Evolutionary conservation across 352 stramenopile genomes (phyloP), one percentile per base, ranked within the genome.

Genomic region (Pythium periplocum): DNA sequence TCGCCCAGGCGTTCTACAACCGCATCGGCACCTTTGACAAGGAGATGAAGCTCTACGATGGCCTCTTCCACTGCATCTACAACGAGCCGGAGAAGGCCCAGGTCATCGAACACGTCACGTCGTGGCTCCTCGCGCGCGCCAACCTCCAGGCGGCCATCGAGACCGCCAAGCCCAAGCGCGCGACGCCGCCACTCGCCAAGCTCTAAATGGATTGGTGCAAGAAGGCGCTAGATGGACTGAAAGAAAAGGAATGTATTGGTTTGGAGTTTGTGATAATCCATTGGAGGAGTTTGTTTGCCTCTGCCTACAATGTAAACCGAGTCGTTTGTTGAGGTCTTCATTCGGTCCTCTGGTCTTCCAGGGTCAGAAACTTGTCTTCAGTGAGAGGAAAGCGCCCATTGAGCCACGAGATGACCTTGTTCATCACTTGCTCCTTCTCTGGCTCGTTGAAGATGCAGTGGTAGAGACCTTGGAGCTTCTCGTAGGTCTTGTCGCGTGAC

Each of bases 381-480:
- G 53, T 6, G 47, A 45, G 35, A 49, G 45, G 26, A 26, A 26
- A 26, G 17, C 55, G 60, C 10, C 45, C 37, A 3, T 60, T 10
- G 36, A 71, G 55, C 64, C 77, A 87, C 4, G 64, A 54, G 26
- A 57, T 57, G 17, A 82, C 43, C 49, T 83, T 68, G 5, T 68
- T 48, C 10, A 86, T 44, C 30, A 87, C 78, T 3, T 75, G 64
- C 30, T 88, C 74, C 17, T 66, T 63, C 62, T 84, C 75, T 1
- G 72, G 72, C 36, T 86, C 78, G 45, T 86, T 68, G 52, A 80
- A 86, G 38, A 88, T 61, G 61, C 73, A 81, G 67, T 88, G 75
- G 52, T 69, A 86, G 10, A 85, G 45, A 2, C 75, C 78, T 6
- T 78, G 64, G 45, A 85, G 86, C 48, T 80, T 26, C 51, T 83